Evolutionary conservation across 1,284 basidiomycete species (phyloP).

Genomic region (Ganoderma lingzhi): DNA sequence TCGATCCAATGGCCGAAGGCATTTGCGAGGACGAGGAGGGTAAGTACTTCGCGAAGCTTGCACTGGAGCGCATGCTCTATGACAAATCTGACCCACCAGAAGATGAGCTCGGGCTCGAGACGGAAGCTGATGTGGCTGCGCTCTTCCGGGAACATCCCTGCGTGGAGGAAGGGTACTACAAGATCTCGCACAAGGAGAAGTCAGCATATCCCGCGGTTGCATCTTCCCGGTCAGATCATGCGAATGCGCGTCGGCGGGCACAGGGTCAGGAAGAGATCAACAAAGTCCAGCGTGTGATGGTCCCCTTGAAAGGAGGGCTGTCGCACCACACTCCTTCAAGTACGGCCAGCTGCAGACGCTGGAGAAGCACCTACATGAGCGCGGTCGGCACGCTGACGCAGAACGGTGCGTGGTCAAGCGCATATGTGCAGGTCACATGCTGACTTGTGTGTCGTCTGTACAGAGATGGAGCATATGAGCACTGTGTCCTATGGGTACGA

Average conservation of each 20-base stretch:
- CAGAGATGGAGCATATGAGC: slow-evolving; percentile 99
- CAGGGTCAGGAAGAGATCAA: slow-evolving; percentile 97
- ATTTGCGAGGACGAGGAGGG: slow-evolving; percentile 93
- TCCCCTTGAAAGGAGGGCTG: slow-evolving; percentile 75
- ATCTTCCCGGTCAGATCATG: slow-evolving; percentile 91
- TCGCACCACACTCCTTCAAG: slow-evolving; percentile 82
- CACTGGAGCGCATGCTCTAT: slow-evolving; percentile 49
- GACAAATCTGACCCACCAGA: slow-evolving; percentile 39
- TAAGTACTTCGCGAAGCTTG: slow-evolving; percentile 84
- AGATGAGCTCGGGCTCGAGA: slow-evolving; percentile 39
- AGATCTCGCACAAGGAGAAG: slow-evolving; percentile 93
- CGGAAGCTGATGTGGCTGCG: slow-evolving; percentile 43
- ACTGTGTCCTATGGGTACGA: slow-evolving; percentile 97
- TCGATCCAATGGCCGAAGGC: slow-evolving; percentile 61
- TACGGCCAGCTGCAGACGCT: slow-evolving; percentile 98
- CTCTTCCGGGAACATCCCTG: slow-evolving; percentile 74
- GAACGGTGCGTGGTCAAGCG: slow-evolving; percentile 71
- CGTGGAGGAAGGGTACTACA: slow-evolving; percentile 94
- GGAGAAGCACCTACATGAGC: slow-evolving; percentile 99
- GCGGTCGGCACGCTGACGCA: slow-evolving; percentile 94
- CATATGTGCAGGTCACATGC: slow-evolving; percentile 9
- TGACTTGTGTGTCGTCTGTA: background rate
- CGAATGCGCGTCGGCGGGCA: slow-evolving; percentile 92
- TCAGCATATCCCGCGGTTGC: slow-evolving; percentile 82
- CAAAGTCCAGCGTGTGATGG: slow-evolving; percentile 78